Evolutionary conservation across 352 stramenopile genomes (phyloP).

Genomic region (Thalassiosira exigua): DNA sequence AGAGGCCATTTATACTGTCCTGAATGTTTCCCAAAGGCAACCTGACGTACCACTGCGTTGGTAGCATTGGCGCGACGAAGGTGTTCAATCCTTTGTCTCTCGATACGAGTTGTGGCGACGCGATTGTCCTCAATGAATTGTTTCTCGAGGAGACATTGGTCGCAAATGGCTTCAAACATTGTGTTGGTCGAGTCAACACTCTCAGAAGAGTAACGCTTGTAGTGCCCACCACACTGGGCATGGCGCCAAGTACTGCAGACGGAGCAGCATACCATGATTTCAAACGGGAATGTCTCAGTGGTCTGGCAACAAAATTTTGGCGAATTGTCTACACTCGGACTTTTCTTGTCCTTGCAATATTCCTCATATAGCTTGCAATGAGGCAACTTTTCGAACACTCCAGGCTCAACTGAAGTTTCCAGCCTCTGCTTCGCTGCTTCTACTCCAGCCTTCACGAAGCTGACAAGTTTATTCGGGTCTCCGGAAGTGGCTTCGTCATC

Average conservation of each 20-base stretch:
- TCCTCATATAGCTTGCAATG: constrained; percentile 77
- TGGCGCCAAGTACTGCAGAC: constrained; percentile 82
- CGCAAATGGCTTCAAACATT: constrained; percentile 72
- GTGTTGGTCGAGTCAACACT: constrained; percentile 52
- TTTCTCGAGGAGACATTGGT: constrained; percentile 74
- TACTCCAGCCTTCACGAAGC: constrained; percentile 57
- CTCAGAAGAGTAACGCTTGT: constrained; percentile 68
- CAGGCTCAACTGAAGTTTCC: constrained; percentile 59
- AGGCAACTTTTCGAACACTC: constrained; percentile 79
- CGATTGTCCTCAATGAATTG: constrained; percentile 57
- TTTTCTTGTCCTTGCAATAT: constrained; percentile 55
- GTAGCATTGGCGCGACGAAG: constrained; percentile 69
- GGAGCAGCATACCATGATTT: constrained; percentile 82
- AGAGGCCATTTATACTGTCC: constrained; percentile 82
- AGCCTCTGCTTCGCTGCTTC: constrained; percentile 52
- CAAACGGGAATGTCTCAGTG: constrained; percentile 72
- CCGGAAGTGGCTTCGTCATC: constrained; percentile 31
- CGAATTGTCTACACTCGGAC: constrained; percentile 19
- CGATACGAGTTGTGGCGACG: constrained; percentile 52
- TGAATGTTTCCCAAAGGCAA: constrained; percentile 76
- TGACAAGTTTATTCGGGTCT: constrained; percentile 14
- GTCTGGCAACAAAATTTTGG: constrained; percentile 81
- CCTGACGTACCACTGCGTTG: constrained; percentile 74
- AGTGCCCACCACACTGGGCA: constrained; percentile 78
- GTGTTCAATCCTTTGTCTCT: constrained; percentile 73